Conservation (phyloP, 495 filamentous ascomycete species). For the Baudoinia panamericana region DNA sequence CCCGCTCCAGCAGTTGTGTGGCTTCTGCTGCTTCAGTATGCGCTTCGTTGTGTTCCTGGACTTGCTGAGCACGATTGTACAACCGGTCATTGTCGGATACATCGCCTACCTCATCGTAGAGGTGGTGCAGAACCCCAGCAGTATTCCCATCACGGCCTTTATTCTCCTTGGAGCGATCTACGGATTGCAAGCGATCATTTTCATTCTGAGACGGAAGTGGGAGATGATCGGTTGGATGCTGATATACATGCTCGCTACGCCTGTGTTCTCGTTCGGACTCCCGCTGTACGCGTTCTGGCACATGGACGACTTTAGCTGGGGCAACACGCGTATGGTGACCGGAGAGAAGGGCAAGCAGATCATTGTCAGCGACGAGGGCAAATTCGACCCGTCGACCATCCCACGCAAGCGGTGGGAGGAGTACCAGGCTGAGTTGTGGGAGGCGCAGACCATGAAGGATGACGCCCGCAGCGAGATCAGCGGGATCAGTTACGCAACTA, state of each 20-base stretch:
- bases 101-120: conserved; percentile 77
- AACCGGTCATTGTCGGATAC: conserved; percentile 86
- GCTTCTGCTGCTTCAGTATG: conserved; percentile 99
- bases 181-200: conserved; percentile 93
- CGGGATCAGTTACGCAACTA: conserved; percentile 83
- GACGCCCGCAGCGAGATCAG: conserved; percentile 80
- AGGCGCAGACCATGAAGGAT: conserved; percentile 77
- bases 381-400: conserved; percentile 87
- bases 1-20: conserved; percentile 82
- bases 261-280: conserved; percentile 80
- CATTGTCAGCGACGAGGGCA: conserved; percentile 92
- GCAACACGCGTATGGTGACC: conserved; percentile 93
- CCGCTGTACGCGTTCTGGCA: conserved; percentile 97
- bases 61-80: conserved; percentile 77
- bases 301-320: conserved; percentile 99
- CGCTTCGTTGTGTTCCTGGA: conserved; percentile 95
- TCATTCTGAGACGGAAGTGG: conserved; percentile 92
- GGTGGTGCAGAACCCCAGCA: conserved; percentile 42
- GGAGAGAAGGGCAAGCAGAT: conserved; percentile 87
- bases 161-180: conserved; percentile 88
- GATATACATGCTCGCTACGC: conserved; percentile 82
- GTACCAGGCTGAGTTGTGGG: conserved; percentile 95
- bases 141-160: conserved; percentile 72
- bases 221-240: conserved; percentile 99
- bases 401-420: conserved; percentile 99